Evolutionary conservation across 164 flowering plant species (phyloP), one percentile per base, ranked within the genome.

Genomic region (Vitis labrusca): DNA sequence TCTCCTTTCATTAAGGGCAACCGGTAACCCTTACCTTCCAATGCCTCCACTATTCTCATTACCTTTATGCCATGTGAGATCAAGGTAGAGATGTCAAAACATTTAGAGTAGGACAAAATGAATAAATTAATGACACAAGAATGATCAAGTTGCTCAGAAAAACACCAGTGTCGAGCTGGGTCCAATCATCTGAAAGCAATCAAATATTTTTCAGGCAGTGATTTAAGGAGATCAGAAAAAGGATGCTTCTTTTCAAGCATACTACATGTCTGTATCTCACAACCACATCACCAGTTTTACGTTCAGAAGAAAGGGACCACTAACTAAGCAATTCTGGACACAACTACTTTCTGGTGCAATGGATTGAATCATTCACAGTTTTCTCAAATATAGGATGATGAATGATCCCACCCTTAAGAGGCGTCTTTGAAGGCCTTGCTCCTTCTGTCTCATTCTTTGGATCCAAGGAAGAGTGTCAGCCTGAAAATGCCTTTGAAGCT

Each of bases 401-500:
- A 53, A 29, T 32, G 17, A 16, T 30, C 91, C 19, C 23, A 96
- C 99, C 91, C 97, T 92, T 67, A 96, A 77, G 48, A 96, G 89
- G 55, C 97, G 95, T 73, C 98, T 87, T 75, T 96, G 98, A 78
- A 96, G 97, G 69, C 80, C 84, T 80, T 89, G 97, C 81, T 93
- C 98, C 68, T 85, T 91, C 73, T 90, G 97, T 72, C 82, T 88
- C 95, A 96, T 76, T 79, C 89, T 90, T 68, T 93, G 82, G 37
- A 91, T 89, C 80, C 89, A 75, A 52, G 99, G 99, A 75, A 93
- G 84, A 72, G 97, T 90, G 61, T 96, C 98, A 62, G 98, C 93
- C 83, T 89, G 97, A 75, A 93, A 86, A 80, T 95, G 99, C 78
- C 98, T 84, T 78, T 91, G 98, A 74, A 95, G 92, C 98, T 95